Conservation (phyloP, 805 yeast species). For the Wickerhamomyces ciferrii region DNA sequence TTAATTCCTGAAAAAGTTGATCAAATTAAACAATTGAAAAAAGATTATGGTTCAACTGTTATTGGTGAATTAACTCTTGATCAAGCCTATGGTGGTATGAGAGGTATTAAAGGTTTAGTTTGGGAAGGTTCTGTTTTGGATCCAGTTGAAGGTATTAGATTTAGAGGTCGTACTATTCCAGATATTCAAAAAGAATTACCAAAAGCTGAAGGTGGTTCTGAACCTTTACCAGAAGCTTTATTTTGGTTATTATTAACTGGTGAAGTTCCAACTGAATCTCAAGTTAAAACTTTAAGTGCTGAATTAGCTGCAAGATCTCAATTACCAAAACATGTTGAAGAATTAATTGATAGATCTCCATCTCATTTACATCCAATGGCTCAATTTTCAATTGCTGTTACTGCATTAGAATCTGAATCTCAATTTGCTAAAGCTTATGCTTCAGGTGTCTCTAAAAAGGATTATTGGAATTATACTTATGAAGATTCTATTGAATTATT, state of each 20-base stretch:
- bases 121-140: conserved; percentile 89
- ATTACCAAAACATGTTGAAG: conserved; percentile 73
- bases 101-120: conserved; percentile 80
- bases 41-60: conserved; percentile 75
- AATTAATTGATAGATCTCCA: conserved; percentile 70
- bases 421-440: conserved; percentile 83
- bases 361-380: conserved; percentile 84
- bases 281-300: conserved; percentile 64
- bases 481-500: conserved; percentile 77
- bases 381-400: conserved; percentile 78
- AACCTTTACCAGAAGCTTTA: conserved; percentile 73
- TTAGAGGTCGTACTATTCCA: conserved; percentile 81
- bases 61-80: conserved; percentile 72
- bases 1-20: conserved; percentile 88
- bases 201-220: conserved; percentile 60
- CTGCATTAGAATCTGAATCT: conserved; percentile 78
- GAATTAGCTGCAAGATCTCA: conserved; percentile 77
- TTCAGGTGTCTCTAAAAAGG: conserved; percentile 73
- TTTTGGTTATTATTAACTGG: conserved; percentile 84
- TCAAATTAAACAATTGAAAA: conserved; percentile 78
- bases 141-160: conserved; percentile 81
- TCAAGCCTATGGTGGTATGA: conserved; percentile 89
- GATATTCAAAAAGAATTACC: conserved; percentile 72
- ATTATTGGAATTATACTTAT: conserved; percentile 79
- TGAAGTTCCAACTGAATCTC: conserved; percentile 70